phyloP scores from a whole-genome alignment of 1,284 basidiomycete species.

The Rhodotorula sp. region DNA sequence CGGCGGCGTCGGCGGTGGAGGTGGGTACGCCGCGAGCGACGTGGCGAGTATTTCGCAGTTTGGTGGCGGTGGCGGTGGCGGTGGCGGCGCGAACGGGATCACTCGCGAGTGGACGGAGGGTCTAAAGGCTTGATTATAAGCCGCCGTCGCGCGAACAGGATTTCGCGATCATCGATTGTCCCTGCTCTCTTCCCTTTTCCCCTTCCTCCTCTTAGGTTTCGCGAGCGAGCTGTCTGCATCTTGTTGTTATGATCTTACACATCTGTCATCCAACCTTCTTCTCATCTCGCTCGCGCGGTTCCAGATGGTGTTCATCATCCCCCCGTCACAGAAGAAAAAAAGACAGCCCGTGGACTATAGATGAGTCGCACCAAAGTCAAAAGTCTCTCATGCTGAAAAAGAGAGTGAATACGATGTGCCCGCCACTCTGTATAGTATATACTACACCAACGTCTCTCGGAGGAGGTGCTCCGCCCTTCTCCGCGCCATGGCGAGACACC shows the following conservation, averaged over 20 bases:
- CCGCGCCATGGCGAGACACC: constrained; percentile 31
- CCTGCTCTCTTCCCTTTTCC: neutral
- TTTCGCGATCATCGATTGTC: neutral
- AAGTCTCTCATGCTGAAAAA: no score
- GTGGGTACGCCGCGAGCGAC: neutral
- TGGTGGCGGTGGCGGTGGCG: neutral
- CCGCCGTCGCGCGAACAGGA: neutral
- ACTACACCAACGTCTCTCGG: neutral
- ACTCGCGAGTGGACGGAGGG: neutral
- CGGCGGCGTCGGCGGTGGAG: neutral
- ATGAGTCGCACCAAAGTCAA: no score
- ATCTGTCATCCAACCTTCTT: neutral
- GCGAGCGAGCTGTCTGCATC: no score
- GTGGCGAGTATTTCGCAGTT: neutral
- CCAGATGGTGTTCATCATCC: no score
- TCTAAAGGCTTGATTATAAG: neutral
- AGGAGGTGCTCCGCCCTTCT: constrained; percentile 27
- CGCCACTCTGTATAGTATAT: neutral
- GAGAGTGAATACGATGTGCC: neutral
- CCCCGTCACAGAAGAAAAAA: no score
- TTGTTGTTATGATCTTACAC: neutral
- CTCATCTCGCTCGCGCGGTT: no score
- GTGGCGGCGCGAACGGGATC: neutral
- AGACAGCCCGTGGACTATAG: no score
- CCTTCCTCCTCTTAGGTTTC: no score